Percentiles rank a stretch among this genome's conserved stretches.
Evolutionary conservation across 495 filamentous ascomycete species (phyloP).

Genomic region (Sporormia fimetaria): DNA sequence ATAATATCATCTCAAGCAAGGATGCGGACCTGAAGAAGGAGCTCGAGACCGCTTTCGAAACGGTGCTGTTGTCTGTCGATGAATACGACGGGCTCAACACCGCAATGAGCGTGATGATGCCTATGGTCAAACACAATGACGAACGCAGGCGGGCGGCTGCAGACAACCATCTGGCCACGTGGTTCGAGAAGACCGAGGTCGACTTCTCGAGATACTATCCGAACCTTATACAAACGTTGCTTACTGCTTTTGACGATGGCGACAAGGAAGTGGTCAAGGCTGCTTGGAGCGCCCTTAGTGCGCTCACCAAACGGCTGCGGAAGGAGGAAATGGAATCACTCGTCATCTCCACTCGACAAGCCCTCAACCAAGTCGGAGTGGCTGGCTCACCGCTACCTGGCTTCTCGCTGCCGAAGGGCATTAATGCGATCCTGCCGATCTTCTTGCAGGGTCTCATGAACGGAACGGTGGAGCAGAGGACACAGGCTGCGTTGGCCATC

Average conservation of each 20-base stretch:
- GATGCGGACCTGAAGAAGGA: constrained; percentile 67
- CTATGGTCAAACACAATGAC: constrained; percentile 82
- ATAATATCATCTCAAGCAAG: constrained; percentile 67
- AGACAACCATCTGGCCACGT: constrained; percentile 72
- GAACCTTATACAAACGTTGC: constrained; percentile 76
- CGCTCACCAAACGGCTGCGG: constrained; percentile 74
- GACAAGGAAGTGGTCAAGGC: constrained; percentile 82
- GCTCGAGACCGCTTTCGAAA: constrained; percentile 68
- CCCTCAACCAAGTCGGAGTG: constrained; percentile 76
- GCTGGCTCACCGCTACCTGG: constrained; percentile 74
- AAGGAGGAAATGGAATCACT: constrained; percentile 98
- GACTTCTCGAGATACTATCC: constrained; percentile 92
- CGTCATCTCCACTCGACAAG: constrained; percentile 74
- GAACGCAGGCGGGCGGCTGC: constrained; percentile 68
- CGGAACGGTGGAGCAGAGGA: constrained; percentile 80
- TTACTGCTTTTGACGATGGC: constrained; percentile 83
- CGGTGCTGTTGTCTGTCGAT: constrained; percentile 82
- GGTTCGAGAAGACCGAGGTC: constrained; percentile 69
- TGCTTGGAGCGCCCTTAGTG: constrained; percentile 79
- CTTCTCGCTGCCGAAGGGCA: constrained; percentile 90
- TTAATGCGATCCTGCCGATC: constrained; percentile 91
- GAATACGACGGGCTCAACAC: constrained; percentile 92
- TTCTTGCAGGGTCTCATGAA: constrained; percentile 98
- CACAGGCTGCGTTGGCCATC: constrained; percentile 82
- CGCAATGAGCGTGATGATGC: constrained; percentile 82